Evolutionary conservation across 1,284 basidiomycete genomes (phyloP), one percentile per base, ranked within the genome.

Genomic region (Ganoderma multipileum): DNA sequence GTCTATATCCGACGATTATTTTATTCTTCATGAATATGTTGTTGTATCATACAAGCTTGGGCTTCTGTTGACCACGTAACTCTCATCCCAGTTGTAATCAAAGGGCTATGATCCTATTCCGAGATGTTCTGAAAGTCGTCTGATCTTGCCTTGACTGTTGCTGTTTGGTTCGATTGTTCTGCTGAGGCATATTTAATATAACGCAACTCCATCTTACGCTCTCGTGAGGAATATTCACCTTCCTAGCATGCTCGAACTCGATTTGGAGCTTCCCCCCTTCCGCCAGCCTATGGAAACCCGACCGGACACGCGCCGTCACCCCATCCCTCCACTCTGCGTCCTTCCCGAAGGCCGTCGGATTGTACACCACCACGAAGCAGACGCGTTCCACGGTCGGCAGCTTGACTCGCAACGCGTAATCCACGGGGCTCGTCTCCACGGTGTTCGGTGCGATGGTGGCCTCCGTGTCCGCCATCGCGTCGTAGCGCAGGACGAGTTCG

Each of bases 401-500:
- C 6, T 33, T 36, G 30, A 33, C 42, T 5, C 18, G n/a, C 30
- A 62, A 36, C 5, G 30, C 20, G 20, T 36, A 47, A 42, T 62
- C 61, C n/a, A 62, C 44, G 4, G 61, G 61, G 44, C 42, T 47
- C 30, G 61, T 50, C 61, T 47, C 42, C 30, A 62, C 28, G 28
- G 26, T 36, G 47, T 50, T 50, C 28, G 47, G n/a, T 5, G 42
- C 61, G 20, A 62, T 62, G 44, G 14, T 14, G 20, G 61, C 42
- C 44, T 62, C 61, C 36, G 44, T 20, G 26, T 62, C 61, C 42
- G 42, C 42, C 30, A 36, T 23, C 16, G 61, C 61, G 44, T 62
- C 61, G 44, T 47, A 62, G 14, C 61, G 61, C 30, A 62, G 44
- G 30, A 62, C 61, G 30, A 62, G 42, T 28, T 62, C 61, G 30